Evolutionary conservation across 2,329 filamentous ascomycete species (phyloP), one percentile per base, ranked within the genome.

Genomic region (Dactylella cylindrospora): DNA sequence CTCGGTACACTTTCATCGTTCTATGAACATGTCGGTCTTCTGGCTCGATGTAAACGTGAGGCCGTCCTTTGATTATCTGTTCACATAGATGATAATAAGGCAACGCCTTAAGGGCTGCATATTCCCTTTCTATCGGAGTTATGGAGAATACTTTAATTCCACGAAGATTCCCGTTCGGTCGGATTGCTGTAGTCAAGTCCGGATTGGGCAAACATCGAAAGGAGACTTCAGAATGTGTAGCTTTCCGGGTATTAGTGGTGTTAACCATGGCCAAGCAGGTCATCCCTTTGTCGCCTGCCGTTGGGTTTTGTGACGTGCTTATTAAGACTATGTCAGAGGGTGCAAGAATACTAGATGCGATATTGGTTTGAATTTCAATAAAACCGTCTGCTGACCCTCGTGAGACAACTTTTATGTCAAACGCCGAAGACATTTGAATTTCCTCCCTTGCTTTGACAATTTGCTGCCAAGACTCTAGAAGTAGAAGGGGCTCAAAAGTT

Each of bases 41-140:
- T 71, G 95, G 96, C 5, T 82, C 83, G 46, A 95, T 80, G 67
- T 96, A 82, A 1, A 89, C 90, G 5, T 91, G 96, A 0, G 94
- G 93, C 70, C 90, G 88, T 2, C 90, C 93, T 68, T 84, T 84
- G 40, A 94, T 78, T 53, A 98, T 88, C 73, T 98, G 93, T 55
- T 91, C 86, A 76, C 91, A 94, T 15, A 98, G 78, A 73, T 98
- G 93, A 69, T 97, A 98, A 73, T 94, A 97, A 72, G 95, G 86
- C 65, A 98, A 74, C 69, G 88, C 91, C 74, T 90, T 86, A 23
- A 98, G 75, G 0, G 93, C 89, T 53, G 90, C 93, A 72, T 90
- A 98, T 73, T 98, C 93, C 72, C 93, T 85, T 75, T 98, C 91
- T 45, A 97, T 84, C 0, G 93, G 93, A 1, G 86, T 95, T 77